Evolutionary conservation across 805 yeast genomes (phyloP), one percentile per base, ranked within the genome.

Genomic region (Lipomyces spencermartinsiae): DNA sequence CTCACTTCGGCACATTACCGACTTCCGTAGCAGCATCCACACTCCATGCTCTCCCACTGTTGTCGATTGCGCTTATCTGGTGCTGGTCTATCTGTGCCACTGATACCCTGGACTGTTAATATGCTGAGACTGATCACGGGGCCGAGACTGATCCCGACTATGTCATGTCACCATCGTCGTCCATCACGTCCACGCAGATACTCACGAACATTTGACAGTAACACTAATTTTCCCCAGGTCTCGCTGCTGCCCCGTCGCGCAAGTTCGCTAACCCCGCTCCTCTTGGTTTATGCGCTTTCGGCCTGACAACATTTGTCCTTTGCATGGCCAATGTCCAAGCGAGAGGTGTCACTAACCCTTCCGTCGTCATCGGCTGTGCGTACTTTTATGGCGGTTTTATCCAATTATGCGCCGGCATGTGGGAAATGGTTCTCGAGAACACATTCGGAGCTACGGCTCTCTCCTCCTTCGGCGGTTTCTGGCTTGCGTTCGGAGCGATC

Each of bases 371-470:
- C 31, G 87, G 87, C 12, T 73, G 83, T 25, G 89, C 91, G 0
- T 79, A 83, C 73, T 87, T 87, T 74, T 88, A 88, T 70, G 92
- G 91, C 63, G 91, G 91, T 14, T 74, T 83, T 2, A 81, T 83
- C 37, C 91, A 88, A 78, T 73, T 87, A 31, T 77, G 85, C 39
- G 90, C 90, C 19, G 91, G 91, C 31, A 80, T 87, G 78, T 87
- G 89, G 89, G 90, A 87, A 76, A 81, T 87, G 71, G 85, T 86
- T 2, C 75, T 84, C 58, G 90, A 87, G 64, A 88, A 88, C 78
- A 85, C 89, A 25, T 88, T 88, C 79, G 91, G 89, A 79, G 89
- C 87, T 66, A 83, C 88, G 12, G 90, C 90, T 1, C 80, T 88
- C 63, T 76, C 84, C 58, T 85, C 89, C 3, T 88, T 82, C 72